These are phyloP conservation scores for Saitozyma podzolica DNA, from an alignment of 768 basidiomycete species.

Conservation along the genomic window DNA sequence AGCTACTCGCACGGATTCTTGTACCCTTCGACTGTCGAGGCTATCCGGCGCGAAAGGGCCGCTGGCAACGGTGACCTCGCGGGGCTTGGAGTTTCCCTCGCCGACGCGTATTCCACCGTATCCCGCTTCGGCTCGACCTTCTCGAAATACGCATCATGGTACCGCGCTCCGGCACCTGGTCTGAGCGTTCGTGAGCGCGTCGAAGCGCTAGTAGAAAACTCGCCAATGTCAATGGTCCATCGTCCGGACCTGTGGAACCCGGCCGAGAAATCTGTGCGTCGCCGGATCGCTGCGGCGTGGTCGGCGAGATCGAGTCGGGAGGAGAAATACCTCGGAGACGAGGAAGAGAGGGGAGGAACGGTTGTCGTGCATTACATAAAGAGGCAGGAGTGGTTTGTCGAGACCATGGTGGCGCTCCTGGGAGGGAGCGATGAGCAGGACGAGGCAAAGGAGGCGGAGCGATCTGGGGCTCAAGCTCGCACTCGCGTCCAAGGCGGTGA, in stretches of 20 bases:
- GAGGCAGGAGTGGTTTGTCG: slow-evolving; percentile 93
- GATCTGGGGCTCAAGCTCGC: background rate
- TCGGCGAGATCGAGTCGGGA: slow-evolving; percentile 34
- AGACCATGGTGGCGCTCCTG: slow-evolving; percentile 83
- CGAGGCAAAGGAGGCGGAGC: slow-evolving; percentile 1
- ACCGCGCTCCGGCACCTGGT: slow-evolving; percentile 67
- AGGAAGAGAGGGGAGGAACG: slow-evolving; percentile 73
- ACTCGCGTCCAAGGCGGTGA: background rate
- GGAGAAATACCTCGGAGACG: slow-evolving; percentile 31
- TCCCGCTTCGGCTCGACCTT: slow-evolving; percentile 55
- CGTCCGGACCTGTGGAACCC: slow-evolving; percentile 27
- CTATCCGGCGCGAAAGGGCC: slow-evolving; percentile 59
- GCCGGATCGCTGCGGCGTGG: slow-evolving; percentile 23
- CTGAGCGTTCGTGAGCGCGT: slow-evolving; percentile 70
- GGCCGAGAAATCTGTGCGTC: slow-evolving; percentile 7
- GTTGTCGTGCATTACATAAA: slow-evolving; percentile 97
- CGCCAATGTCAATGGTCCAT: slow-evolving; percentile 64
- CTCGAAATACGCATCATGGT: slow-evolving; percentile 66
- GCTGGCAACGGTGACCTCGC: slow-evolving; percentile 44
- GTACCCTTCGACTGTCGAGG: slow-evolving; percentile 81
- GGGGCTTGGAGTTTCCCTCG: slow-evolving; percentile 31
- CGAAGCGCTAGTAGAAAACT: slow-evolving; percentile 91
- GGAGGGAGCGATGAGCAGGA: slow-evolving; percentile 53
- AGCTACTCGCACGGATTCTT: slow-evolving; percentile 94
- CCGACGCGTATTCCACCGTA: slow-evolving; percentile 74